Evolutionary conservation across 108 stramenopile genomes (phyloP), one percentile per base, ranked within the genome.

Genomic region (Nitzschia putrida): DNA sequence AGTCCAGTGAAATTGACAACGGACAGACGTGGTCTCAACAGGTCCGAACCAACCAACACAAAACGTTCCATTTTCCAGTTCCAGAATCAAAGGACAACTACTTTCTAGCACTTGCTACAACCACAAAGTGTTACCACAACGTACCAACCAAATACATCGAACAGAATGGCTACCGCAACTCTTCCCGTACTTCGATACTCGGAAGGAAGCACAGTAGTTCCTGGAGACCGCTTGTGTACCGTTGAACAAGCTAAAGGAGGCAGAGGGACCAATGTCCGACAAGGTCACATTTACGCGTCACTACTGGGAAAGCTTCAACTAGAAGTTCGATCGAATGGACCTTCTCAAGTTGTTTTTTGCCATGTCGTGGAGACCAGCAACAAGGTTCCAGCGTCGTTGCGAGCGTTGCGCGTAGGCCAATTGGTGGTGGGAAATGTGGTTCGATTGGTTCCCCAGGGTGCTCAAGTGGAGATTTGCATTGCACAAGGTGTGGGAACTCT

Each of bases 161-260:
- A 49, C 47, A 49, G 18, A 16, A 49, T 18, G 18, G n/a, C 14
- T 4, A 49, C 47, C 47, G 6, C 47, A 49, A 3, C 51, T 34
- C 68, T 56, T 20, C 83, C 87, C 10, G 53, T 40, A 47, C 80
- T 91, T 13, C 88, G 89, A 59, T 83, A 79, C 54, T 21, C 56
- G 20, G 39, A 79, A 0, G 84, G 80, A 40, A 71, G 75, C 18
- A 78, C 66, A 0, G 84, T 94, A 0, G 80, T 83, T 21, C 93
- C 93, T 21, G 93, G 93, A 20, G 93, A 95, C 59, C 81, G 87
- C 9, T 47, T 95, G 0, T 87, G 88, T 10, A 79, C 73, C 42
- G 69, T 83, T 12, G 80, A 76, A 22, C 77, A 78, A 61, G 71
- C 70, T 14, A 21, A 38, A 34, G 25, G 86, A 9, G 90, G 90